Base-by-base conservation (phyloP, 2,329 filamentous ascomycete species). In the Colletotrichum scovillei region DNA sequence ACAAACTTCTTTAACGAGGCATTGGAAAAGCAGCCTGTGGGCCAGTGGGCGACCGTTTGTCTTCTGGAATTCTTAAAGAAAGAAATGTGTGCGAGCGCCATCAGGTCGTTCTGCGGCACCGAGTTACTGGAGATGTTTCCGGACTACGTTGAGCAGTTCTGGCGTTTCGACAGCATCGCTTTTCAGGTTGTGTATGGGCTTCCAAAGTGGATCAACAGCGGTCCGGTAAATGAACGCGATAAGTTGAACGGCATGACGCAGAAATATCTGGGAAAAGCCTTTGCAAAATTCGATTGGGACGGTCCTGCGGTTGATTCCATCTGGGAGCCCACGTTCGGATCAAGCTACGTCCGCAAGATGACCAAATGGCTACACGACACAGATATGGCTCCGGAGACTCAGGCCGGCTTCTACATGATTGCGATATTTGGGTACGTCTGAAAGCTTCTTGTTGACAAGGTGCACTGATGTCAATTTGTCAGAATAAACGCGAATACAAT, bases 241-340 rank as follows among this genome's bases (percentile, higher is more conserved):
- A 68, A 69, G 7, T 70, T 76, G n/a, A 58, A 32, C 28, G 42
- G 12, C 38, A 73, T 73, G 71, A 49, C 55, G 1, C 67, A 52
- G 57, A 28, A 22, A 69, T 76, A 68, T 64, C 75, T n/a, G 19
- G 35, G 24, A 22, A 26, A 7, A 72, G 76, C 28, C 22, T 78
- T 24, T 26, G 58, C 8, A 57, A 69, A 2, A 74, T 77, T 77
- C 46, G 75, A 79, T 63, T 76, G 74, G 74, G 57, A 76, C 0
- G 72, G 66, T 5, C 32, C 30, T 0, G 68, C 72, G 2, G 68
- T 64, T 1, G 76, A 78, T 14, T 53, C 67, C 0, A 65, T 76
- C 8, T 82, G 79, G 79, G 80, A 82, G n/a, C 77, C 78, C 0
- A 63, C 73, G 19, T 78, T 78, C 12, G 81, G 81, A 2, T 75